phyloP scores from a whole-genome alignment of 2,329 filamentous ascomycete species.

The Talaromyces verruculosus region DNA sequence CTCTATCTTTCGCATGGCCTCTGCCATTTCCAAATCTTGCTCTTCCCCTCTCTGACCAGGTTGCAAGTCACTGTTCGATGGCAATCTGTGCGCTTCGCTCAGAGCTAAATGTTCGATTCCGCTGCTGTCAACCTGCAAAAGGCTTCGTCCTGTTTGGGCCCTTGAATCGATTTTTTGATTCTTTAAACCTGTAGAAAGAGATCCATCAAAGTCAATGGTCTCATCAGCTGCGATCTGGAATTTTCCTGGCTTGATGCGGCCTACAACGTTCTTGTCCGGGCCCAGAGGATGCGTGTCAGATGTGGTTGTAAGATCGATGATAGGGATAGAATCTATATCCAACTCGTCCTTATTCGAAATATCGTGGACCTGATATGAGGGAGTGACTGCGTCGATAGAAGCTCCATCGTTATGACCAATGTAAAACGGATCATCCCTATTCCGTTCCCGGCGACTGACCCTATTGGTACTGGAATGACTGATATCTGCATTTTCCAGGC shows the following conservation, averaged over 20 bases:
- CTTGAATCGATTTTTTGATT: conserved; percentile 26
- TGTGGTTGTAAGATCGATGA: conserved; percentile 85
- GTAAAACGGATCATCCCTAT: conserved; percentile 94
- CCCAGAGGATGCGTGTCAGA: conserved; percentile 35
- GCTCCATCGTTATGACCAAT: conserved; percentile 60
- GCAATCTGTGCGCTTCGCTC: conserved; percentile 45
- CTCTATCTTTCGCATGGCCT: conserved; percentile 87
- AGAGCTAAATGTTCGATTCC: conserved; percentile 72
- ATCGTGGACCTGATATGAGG: conserved; percentile 69
- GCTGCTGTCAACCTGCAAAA: conserved; percentile 86
- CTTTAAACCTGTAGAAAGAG: conserved; percentile 42
- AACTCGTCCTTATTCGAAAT: conserved; percentile 73
- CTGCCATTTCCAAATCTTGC: conserved; percentile 84
- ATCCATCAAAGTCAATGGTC: conserved; percentile 56
- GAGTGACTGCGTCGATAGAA: conserved; percentile 69
- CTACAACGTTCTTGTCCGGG: conserved; percentile 6
- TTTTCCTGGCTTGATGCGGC: conserved; percentile 37
- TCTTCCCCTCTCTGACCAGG: conserved; percentile 73
- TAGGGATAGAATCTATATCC: conserved; percentile 92
- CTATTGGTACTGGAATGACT: not conserved
- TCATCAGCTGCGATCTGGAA: conserved; percentile 73
- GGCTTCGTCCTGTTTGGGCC: conserved; percentile 52
- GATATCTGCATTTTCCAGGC: conserved; percentile 3
- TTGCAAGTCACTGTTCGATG: conserved; percentile 33
- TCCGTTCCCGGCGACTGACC: conserved; percentile 72